These are phyloP conservation scores for Bocquillonia castaneifolia DNA, from an alignment of 441 rosid genomes.

Conservation along the genomic window DNA sequence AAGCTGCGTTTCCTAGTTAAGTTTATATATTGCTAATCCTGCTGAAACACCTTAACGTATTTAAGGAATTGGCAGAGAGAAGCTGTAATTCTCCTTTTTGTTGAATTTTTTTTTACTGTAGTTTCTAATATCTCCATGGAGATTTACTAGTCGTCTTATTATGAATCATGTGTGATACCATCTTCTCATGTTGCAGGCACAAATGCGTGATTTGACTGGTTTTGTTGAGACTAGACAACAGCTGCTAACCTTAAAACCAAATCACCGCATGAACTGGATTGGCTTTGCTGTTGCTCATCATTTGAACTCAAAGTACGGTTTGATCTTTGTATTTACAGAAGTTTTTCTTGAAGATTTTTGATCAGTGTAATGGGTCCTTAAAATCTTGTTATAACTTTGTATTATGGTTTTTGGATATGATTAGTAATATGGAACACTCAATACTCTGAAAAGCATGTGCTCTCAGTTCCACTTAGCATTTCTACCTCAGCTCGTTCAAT, in stretches of 20 bases:
- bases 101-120: neutral
- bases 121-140: neutral
- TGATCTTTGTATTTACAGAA: slow-evolving; percentile 17
- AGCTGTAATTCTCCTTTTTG: neutral
- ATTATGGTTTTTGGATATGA: neutral
- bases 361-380: neutral
- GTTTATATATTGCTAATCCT: neutral
- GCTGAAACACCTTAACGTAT: neutral
- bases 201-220: slow-evolving; percentile 96
- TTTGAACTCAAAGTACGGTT: slow-evolving; percentile 72
- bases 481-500: neutral
- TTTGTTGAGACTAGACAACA: slow-evolving; percentile 98
- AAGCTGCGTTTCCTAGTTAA: neutral
- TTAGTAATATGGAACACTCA: neutral
- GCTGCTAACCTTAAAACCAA: slow-evolving; percentile 91
- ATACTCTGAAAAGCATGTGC: neutral
- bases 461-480: neutral
- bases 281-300: slow-evolving; percentile 99
- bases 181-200: slow-evolving; percentile 62
- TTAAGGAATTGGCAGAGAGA: neutral
- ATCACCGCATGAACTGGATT: slow-evolving; percentile 99
- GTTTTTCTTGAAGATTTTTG: neutral
- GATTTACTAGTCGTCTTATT: neutral
- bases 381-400: neutral
- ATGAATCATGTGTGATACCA: neutral